Percentiles rank a stretch among this genome's conserved stretches.
Conservation (phyloP, 306 rosid genomes). For the Potentilla sterilis region DNA sequence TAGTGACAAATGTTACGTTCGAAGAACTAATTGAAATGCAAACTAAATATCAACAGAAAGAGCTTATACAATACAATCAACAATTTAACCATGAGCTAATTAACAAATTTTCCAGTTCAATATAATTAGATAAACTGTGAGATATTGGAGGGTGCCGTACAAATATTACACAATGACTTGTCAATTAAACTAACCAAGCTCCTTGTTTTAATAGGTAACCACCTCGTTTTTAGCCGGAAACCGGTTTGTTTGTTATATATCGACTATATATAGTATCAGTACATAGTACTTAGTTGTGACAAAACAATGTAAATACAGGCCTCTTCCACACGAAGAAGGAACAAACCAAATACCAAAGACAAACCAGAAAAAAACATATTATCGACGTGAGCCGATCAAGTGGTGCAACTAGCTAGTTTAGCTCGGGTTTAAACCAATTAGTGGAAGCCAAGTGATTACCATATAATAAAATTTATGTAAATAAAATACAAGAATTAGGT, state of each 20-base stretch:
- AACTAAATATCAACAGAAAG: background rate
- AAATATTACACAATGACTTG: background rate
- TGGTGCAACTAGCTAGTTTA: background rate
- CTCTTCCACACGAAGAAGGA: background rate
- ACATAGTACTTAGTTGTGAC: background rate
- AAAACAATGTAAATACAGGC: constrained; percentile 3
- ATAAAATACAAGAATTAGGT: background rate
- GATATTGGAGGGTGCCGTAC: background rate
- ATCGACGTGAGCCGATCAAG: background rate
- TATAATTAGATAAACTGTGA: background rate
- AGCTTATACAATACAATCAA: background rate
- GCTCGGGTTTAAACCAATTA: background rate
- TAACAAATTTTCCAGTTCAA: background rate
- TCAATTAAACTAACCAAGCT: background rate
- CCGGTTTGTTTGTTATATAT: background rate
- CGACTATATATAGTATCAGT: background rate
- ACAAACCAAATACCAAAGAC: constrained; percentile 1
- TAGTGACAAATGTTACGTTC: background rate
- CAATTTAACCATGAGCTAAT: background rate
- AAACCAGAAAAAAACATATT: background rate
- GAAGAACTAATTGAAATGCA: background rate
- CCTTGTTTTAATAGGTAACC: background rate
- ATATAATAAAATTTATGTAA: background rate
- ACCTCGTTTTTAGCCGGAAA: background rate
- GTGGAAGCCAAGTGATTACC: constrained; percentile 8